A percentile compares a stretch with the other conserved stretches of the same genome.
These are phyloP conservation scores for Cladosporium austrohemisphaericum DNA, from an alignment of 2,329 filamentous ascomycete genomes.

Conservation along the genomic window DNA sequence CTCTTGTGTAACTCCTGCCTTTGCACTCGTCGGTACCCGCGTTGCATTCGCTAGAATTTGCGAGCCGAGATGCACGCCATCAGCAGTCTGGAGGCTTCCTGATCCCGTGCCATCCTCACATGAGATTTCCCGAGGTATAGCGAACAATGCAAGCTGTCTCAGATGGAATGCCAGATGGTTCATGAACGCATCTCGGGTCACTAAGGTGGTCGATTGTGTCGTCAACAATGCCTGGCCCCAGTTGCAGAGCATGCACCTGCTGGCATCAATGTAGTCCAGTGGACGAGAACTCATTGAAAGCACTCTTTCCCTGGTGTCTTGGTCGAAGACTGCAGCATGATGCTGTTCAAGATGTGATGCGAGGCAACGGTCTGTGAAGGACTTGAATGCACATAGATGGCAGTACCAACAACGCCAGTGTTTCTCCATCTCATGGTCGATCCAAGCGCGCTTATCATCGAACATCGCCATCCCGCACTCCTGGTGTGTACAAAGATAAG, in stretches of 20 bases:
- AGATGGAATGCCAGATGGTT: conserved; percentile 14
- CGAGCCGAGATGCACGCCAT: too few relatives aligned
- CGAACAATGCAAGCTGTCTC: conserved; percentile 10
- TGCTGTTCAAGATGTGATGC: too few relatives aligned
- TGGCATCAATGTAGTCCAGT: background rate
- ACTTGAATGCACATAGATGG: background rate
- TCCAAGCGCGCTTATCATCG: conserved; percentile 1
- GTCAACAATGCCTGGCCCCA: conserved; percentile 6
- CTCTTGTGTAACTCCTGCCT: too few relatives aligned
- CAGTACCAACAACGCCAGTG: conserved; percentile 14
- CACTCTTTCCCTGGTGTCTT: background rate
- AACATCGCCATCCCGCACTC: conserved; percentile 14
- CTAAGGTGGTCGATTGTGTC: background rate
- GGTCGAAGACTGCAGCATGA: too few relatives aligned
- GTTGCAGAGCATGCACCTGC: conserved; percentile 5
- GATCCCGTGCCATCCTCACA: too few relatives aligned
- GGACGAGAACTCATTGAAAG: background rate
- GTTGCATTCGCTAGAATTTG: too few relatives aligned
- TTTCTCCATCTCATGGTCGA: conserved; percentile 12
- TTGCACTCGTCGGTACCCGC: too few relatives aligned
- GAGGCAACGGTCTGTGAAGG: background rate
- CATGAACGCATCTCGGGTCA: conserved; percentile 6
- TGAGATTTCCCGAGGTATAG: conserved; percentile 4
- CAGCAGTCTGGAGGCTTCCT: too few relatives aligned
- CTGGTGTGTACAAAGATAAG: conserved; percentile 10